Conservation (phyloP, 2,329 filamentous ascomycete genomes). For the Fusarium dlaminii region DNA sequence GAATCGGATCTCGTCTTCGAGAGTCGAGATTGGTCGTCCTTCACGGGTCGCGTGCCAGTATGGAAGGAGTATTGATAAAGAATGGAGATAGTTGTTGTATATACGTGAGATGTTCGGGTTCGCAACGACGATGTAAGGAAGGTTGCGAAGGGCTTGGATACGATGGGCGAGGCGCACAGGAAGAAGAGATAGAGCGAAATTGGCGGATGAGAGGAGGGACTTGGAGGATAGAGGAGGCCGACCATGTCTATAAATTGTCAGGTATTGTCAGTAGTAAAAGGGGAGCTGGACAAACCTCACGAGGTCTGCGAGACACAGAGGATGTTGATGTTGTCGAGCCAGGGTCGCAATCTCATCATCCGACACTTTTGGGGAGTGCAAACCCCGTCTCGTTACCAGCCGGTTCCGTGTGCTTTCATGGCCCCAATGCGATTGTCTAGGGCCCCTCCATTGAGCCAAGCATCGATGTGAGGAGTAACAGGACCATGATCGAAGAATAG, state of each 20-base stretch:
- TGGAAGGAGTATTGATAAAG: conserved; percentile 87
- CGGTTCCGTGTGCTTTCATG: not conserved
- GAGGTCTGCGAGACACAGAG: conserved; percentile 85
- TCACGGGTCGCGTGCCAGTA: conserved; percentile 67
- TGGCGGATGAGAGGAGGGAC: conserved; percentile 87
- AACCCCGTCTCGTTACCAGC: conserved; percentile 5
- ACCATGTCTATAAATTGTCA: conserved; percentile 64
- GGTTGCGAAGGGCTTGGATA: conserved; percentile 89
- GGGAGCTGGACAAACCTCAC: conserved; percentile 70
- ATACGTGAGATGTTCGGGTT: conserved; percentile 95
- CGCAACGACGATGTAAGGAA: conserved; percentile 98
- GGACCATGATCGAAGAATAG: conserved; percentile 7
- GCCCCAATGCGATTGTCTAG: conserved; percentile 2
- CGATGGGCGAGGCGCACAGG: conserved; percentile 93
- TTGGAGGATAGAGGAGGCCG: conserved; percentile 83
- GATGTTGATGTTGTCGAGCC: conserved; percentile 80
- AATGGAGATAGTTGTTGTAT: conserved; percentile 96
- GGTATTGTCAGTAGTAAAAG: not conserved
- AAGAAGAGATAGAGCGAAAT: conserved; percentile 93
- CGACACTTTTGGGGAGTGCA: conserved; percentile 54
- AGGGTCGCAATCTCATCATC: conserved; percentile 83
- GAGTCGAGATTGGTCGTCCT: conserved; percentile 58
- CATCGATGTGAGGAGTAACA: conserved; percentile 2
- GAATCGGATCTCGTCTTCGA: conserved; percentile 90
- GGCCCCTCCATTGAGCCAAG: conserved; percentile 7